These are phyloP conservation scores for Pulveroboletus frians DNA, from an alignment of 768 basidiomycete species.

Conservation along the genomic window DNA sequence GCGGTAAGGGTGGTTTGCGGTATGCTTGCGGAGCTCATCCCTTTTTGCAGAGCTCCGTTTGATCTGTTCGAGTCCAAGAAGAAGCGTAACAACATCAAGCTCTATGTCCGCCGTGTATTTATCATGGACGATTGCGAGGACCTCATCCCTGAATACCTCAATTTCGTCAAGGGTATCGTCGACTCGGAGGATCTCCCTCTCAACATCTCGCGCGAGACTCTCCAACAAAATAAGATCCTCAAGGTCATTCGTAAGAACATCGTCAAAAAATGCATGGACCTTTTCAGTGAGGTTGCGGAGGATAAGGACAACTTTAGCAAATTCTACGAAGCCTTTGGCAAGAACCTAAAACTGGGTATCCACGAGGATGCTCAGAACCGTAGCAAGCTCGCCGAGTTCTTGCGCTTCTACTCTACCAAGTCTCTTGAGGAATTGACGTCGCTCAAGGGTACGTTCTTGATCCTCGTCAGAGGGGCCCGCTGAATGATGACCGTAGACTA, in stretches of 20 bases:
- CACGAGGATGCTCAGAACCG: constrained; percentile 99
- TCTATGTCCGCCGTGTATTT: constrained; percentile 99
- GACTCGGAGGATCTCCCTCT: constrained; percentile 99
- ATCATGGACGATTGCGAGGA: constrained; percentile 99
- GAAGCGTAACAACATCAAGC: constrained; percentile 99
- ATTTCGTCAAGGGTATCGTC: constrained; percentile 99
- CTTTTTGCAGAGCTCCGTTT: constrained; percentile 75
- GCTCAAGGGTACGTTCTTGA: constrained; percentile 68
- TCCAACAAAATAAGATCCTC: constrained; percentile 99
- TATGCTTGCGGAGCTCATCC: background rate
- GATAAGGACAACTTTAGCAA: constrained; percentile 98
- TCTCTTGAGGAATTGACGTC: constrained; percentile 85
- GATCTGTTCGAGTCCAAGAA: constrained; percentile 99
- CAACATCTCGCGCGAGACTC: constrained; percentile 99
- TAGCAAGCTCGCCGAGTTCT: constrained; percentile 97
- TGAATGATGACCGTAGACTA: constrained; percentile 57
- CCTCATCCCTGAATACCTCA: constrained; percentile 98
- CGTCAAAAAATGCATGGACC: constrained; percentile 95
- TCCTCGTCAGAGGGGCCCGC: background rate
- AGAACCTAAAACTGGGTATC: constrained; percentile 99
- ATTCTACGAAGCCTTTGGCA: constrained; percentile 98
- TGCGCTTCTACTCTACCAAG: constrained; percentile 98
- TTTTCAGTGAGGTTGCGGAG: constrained; percentile 94
- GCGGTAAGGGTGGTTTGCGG: constrained; percentile 49
- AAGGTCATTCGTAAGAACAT: constrained; percentile 99